Evolutionary conservation across 345 rosid genomes (phyloP).

Genomic region (Cochlearia excelsa): DNA sequence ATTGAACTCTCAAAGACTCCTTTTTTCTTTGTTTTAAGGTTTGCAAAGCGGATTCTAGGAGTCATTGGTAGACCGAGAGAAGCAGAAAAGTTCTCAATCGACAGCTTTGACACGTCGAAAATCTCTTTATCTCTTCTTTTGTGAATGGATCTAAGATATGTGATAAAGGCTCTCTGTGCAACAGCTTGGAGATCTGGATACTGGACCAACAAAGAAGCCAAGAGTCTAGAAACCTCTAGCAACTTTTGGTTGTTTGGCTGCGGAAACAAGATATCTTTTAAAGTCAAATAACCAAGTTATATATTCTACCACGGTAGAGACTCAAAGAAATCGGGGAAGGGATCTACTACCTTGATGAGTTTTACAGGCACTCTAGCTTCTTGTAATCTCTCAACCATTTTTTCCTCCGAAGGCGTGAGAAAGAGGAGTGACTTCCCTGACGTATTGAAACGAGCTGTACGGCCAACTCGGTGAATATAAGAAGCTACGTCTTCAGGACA

Average conservation of each 20-base stretch:
- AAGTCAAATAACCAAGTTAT: conserved; percentile 1
- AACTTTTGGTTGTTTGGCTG: conserved; percentile 68
- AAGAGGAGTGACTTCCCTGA: conserved; percentile 80
- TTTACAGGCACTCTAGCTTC: conserved; percentile 76
- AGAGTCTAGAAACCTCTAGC: conserved; percentile 61
- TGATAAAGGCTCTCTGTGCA: conserved; percentile 82
- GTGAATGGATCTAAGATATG: conserved; percentile 77
- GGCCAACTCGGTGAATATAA: conserved; percentile 97
- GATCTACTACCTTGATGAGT: conserved; percentile 64
- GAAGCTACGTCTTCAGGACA: conserved; percentile 93
- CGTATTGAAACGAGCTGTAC: conserved; percentile 80
- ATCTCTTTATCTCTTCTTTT: conserved; percentile 82
- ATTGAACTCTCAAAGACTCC: conserved; percentile 34
- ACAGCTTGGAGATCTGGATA: conserved; percentile 61
- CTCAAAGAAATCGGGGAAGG: neutral
- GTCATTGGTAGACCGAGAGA: conserved; percentile 90
- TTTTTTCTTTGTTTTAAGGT: conserved; percentile 47
- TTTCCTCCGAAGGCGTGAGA: conserved; percentile 81
- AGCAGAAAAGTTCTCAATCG: conserved; percentile 75
- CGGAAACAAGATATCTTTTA: conserved; percentile 5
- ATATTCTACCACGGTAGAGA: conserved; percentile 10
- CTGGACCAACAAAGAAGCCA: conserved; percentile 69
- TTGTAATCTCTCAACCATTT: conserved; percentile 81
- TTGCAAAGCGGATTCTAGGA: conserved; percentile 67
- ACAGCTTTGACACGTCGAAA: conserved; percentile 69